Base-by-base conservation (phyloP, 495 filamentous ascomycete genomes). In the Hypomontagnella submonticulosa region DNA sequence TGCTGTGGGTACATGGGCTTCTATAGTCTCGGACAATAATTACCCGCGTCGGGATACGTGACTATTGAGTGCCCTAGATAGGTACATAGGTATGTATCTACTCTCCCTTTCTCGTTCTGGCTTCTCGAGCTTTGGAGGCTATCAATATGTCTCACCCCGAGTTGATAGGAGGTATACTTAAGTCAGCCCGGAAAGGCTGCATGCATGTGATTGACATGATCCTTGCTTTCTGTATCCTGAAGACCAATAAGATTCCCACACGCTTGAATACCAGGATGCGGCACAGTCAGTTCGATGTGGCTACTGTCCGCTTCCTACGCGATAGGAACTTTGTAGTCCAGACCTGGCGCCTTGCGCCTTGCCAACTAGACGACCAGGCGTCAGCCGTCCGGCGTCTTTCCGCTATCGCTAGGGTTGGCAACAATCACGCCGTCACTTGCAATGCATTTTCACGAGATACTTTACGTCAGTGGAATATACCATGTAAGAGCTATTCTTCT, bases 1-100 rank as follows among this genome's bases (percentile, higher is more conserved):
- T 27, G 33, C 23, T 47, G 58, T 49, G 64, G 52, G 48, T 57
- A 61, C 57, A 47, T 13, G n/a, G 38, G 6, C 41, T 49, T 52
- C 50, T 13, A 65, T 58, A 58, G 64, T 67, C 58, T 57, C 58
- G 59, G 59, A 56, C 53, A 36, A 54, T 12, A 56, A 12, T 15
- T 32, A n/a, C 19, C 65, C 59, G 54, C 46, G 44, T 20, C 18
- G 32, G 49, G 58, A 16, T 64, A 57, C 20, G 33, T 46, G 48
- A 15, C 41, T 54, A 30, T 37, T 48, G 44, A 32, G 15, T 43
- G 36, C 38, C 49, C 16, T 44, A 32, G 18, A 56, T 33, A 69
- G 49, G 55, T 52, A 69, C 50, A 56, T 33, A 69, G 49, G 55
- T 52, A 69, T 55, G 54, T 51, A 68, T 63, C 65, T 51, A 5